phyloP scores from a whole-genome alignment of 768 basidiomycete species.

The Tulasnella sp. region DNA sequence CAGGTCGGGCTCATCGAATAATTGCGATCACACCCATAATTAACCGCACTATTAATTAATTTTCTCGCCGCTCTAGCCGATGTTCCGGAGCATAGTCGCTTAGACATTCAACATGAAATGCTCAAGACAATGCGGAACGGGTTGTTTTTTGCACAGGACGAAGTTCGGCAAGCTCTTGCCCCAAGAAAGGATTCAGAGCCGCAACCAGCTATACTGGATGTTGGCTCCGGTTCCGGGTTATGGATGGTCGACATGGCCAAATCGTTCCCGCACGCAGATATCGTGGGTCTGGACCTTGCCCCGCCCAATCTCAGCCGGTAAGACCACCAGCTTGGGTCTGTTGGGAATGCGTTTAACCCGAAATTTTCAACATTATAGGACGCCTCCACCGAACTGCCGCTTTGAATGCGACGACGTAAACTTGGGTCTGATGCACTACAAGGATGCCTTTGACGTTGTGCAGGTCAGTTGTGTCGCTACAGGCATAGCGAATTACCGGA shows the following conservation, averaged over 20 bases:
- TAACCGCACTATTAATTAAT: not conserved
- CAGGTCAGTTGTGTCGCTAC: not conserved
- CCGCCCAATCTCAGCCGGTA: conserved; percentile 5
- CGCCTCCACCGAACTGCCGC: conserved; percentile 9
- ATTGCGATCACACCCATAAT: not conserved
- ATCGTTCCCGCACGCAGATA: not conserved
- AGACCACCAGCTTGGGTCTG: not conserved
- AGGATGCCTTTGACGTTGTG: conserved; percentile 5
- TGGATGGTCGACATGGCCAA: conserved; percentile 15
- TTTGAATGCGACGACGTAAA: conserved; percentile 19
- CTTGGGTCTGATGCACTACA: conserved; percentile 9
- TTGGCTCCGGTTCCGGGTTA: conserved; percentile 6
- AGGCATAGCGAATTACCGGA: conserved; percentile 2
- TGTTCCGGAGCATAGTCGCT: conserved; percentile 7
- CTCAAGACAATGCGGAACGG: not conserved
- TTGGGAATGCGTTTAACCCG: not conserved
- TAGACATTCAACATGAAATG: conserved; percentile 17
- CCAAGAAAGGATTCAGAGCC: not conserved
- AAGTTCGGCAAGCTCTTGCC: not conserved
- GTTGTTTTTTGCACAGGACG: not conserved
- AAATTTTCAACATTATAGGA: not conserved
- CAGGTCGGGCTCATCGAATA: not conserved
- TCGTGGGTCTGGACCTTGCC: conserved; percentile 10
- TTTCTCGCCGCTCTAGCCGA: not conserved
- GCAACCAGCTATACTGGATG: not conserved